A percentile compares a stretch with the other conserved stretches of the same genome.
Evolutionary conservation across 305 asterid species (phyloP).

Genomic region (Coffea humblotiana): DNA sequence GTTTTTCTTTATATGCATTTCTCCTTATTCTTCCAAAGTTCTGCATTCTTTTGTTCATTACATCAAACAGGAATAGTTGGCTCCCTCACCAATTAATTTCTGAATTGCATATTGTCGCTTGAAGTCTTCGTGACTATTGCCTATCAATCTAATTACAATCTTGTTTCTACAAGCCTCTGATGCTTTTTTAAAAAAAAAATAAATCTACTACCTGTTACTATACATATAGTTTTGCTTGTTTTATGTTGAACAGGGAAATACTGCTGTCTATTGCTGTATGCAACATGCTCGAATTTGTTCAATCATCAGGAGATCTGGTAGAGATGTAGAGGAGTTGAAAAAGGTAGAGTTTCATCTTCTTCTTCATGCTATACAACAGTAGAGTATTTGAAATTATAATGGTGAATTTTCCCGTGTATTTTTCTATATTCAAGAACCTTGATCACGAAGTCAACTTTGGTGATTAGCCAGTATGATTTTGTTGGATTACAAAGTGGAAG

Average conservation of each 20-base stretch:
- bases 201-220: neutral
- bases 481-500: neutral
- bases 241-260: slow-evolving; percentile 67
- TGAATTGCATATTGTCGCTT: neutral
- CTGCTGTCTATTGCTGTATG: slow-evolving; percentile 94
- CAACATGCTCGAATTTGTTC: slow-evolving; percentile 97
- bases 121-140: neutral
- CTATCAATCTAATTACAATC: neutral
- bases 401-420: neutral
- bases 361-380: neutral
- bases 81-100: neutral
- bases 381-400: neutral
- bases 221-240: neutral
- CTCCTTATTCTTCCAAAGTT: no score
- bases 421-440: neutral
- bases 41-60: neutral
- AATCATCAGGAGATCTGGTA: slow-evolving; percentile 82
- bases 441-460: neutral
- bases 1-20: neutral
- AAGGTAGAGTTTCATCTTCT: slow-evolving; percentile 38
- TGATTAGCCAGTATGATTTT: neutral
- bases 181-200: neutral
- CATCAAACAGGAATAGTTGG: neutral
- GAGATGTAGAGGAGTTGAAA: slow-evolving; percentile 71
- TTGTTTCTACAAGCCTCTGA: neutral